phyloP scores from a whole-genome alignment of 139 green algal species.

The Chlorokybus atmophyticus region DNA sequence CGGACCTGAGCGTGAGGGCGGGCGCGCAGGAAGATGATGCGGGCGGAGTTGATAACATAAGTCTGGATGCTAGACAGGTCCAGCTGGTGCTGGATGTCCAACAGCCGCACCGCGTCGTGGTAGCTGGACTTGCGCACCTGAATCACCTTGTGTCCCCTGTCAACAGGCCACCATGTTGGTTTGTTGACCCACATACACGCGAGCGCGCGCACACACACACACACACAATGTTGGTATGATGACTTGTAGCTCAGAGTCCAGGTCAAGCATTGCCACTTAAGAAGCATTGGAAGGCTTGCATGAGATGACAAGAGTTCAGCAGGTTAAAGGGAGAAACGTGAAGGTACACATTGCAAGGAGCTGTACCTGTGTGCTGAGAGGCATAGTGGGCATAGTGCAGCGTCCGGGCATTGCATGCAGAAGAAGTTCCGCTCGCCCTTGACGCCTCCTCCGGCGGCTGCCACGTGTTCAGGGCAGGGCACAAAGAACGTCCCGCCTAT shows the following conservation, averaged over 20 bases:
- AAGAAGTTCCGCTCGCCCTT: constrained; percentile 36
- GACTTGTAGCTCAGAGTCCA: background rate
- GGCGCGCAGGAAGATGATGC: constrained; percentile 62
- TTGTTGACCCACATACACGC: background rate
- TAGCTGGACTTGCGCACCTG: constrained; percentile 42
- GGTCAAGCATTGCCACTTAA: background rate
- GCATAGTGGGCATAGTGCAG: constrained; percentile 25
- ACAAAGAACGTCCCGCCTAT: constrained; percentile 20
- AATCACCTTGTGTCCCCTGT: background rate
- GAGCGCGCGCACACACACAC: background rate
- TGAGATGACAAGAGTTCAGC: background rate
- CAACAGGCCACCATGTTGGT: background rate
- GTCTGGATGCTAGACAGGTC: constrained; percentile 56
- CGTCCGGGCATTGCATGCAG: constrained; percentile 18
- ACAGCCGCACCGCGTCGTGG: constrained; percentile 66
- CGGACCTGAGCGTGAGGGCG: too few species aligned
- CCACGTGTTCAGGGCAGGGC: constrained; percentile 13
- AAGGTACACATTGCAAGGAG: background rate
- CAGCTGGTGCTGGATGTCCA: constrained; percentile 36
- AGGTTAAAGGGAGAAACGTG: background rate
- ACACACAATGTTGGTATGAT: background rate
- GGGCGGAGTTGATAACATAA: constrained; percentile 67
- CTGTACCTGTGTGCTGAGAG: background rate
- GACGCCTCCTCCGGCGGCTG: background rate
- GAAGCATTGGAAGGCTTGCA: background rate